Evolutionary conservation across 768 basidiomycete species (phyloP), one percentile per base, ranked within the genome.

Genomic region (Tylopilus rubrobrunneus): DNA sequence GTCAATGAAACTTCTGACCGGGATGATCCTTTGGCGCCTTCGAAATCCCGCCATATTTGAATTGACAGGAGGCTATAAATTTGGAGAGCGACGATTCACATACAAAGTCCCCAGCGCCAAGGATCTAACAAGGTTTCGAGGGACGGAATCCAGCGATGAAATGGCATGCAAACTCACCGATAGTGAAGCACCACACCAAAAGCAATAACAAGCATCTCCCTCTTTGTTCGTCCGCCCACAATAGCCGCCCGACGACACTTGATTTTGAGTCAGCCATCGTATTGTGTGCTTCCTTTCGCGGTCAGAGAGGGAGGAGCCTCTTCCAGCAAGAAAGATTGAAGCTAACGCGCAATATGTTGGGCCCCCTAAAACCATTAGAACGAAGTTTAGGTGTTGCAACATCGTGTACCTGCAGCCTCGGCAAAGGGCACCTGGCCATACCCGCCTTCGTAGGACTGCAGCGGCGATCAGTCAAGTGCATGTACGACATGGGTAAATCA

Each of bases 181-280:
- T 10, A 98, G 70, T 0, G 90, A 78, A 9, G 85, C 94, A 4
- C 90, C 87, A 60, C 87, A 88, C 96, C 96, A 99, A 69, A 97
- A 98, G 58, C 89, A 91, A 70, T 99, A 99, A 67, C 96, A 99
- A 3, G 93, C 90, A 58, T 98, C 96, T 6, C 87, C 81, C 5
- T 78, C 75, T 72, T 99, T 99, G 53, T 84, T 86, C 2, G 92
- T 92, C 23, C 96, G 79, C 2, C 96, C 96, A 60, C 87, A 76
- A 65, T 93, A 97, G 0, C 96, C 96, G 0, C 92, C 92, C 0
- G 76, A 75, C 0, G 62, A 56, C 44, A 80, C 75, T 65, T 71
- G 93, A 48, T 87, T 89, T 43, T 84, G 80, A 15, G 85, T 56
- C 1, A 95, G 74, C 93, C 94, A 98, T 28, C 84, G 75, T 28